Base-by-base conservation (phyloP, 495 filamentous ascomycete species). In the Aspergillus hancockii region DNA sequence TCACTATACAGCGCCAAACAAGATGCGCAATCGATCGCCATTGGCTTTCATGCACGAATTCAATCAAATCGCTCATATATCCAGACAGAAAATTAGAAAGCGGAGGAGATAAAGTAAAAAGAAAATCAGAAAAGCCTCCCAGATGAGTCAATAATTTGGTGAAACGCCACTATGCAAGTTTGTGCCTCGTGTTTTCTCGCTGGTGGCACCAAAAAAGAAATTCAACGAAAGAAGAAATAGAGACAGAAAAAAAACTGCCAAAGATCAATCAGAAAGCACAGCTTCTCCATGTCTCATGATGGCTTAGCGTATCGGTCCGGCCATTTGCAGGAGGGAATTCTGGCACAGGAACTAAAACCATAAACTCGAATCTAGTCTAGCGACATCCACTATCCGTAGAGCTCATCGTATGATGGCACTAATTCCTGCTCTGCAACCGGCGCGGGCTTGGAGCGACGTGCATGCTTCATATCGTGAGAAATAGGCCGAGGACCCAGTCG, bases 361-460 rank as follows among this genome's bases (percentile, higher is more conserved):
- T 41, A 16, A 41, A 3, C 38, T 16, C 38, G 13, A n/a, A n/a
- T 18, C 40, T 28, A 23, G 9, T 55, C 3, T 31, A 21, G 53
- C 21, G 25, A 52, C 40, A 4, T 16, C 30, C 30, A 52, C 66
- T 65, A 79, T 16, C 76, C 76, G 58, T 75, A 79, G 9, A 79
- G 67, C 31, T 79, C 76, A 61, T 79, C 76, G 34, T 79, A 73
- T 18, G 76, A 79, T 8, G 75, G 76, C 1, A 78, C 76, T 63
- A 79, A 56, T 52, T 74, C 67, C 51, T 72, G 72, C 25, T 38
- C 52, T 31, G 60, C 47, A 23, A 43, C 31, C 18, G 65, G 52
- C 19, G 62, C 67, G 28, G 62, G 58, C 49, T 70, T 68, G 1
- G 63, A 55, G 25, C 66, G 67, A 40, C 57, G 60, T 46, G 61